Base-by-base conservation (phyloP, 1,284 basidiomycete genomes). In the Omphalotus olearius region DNA sequence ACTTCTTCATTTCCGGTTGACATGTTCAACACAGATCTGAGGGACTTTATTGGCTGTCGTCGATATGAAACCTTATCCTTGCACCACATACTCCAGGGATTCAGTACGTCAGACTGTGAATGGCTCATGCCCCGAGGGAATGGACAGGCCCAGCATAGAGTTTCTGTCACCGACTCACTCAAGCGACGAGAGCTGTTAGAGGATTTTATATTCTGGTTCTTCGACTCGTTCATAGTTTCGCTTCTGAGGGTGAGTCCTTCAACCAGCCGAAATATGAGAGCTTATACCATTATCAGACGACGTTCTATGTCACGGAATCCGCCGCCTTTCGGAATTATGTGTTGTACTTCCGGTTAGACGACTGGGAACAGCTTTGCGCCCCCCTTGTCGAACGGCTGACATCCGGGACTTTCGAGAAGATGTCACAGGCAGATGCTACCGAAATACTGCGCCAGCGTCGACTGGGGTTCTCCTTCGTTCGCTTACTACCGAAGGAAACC, bases 271-370 rank as follows among this genome's bases (percentile, higher is more conserved):
- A 33, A 25, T 9, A 16, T 42, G 25, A 25, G 43, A 40, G 44
- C 41, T 5, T 0, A 47, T 37, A 28, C 28, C 37, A 25, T 25
- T n/a, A 13, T 26, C 37, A 97, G 91, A 93, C 92, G 0, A 88
- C 88, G 0, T 99, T 98, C 69, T 98, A 98, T 65, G 78, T 91
- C 38, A 99, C 97, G 0, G 93, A 99, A 59, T 93, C 95, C 0
- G 85, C 88, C 4, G 88, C 86, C 1, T 93, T 88, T 58, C 78
- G 88, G n/a, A 92, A 96, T 58, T 82, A 84, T 47, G 80, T 94
- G 0, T 71, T 98, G 0, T 99, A 96, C 66, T 99, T 97, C 64
- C 81, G 93, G 6, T 93, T 98, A 53, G 93, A 95, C 52, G 93
- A 96, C 59, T 99, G 97, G 97, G 73, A 79, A n/a, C 72, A 69